A percentile compares a stretch with the other conserved stretches of the same genome.
phyloP scores from a whole-genome alignment of 805 yeast species.

The Soucietia sequanensis region DNA sequence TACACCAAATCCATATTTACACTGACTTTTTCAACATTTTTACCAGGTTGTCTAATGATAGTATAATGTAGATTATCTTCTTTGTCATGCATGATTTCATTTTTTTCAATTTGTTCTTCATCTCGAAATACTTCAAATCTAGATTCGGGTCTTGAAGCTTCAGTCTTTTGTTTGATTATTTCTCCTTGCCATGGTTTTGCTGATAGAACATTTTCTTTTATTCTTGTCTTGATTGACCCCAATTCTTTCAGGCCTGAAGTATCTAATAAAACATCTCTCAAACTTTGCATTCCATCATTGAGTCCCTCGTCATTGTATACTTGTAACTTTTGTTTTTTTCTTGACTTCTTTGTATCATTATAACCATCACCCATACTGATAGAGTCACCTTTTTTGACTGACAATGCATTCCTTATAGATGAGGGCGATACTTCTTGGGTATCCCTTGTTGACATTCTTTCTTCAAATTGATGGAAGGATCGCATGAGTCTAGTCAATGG shows the following conservation, averaged over 20 bases:
- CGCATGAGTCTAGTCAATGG: constrained; percentile 47
- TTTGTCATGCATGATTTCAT: constrained; percentile 10
- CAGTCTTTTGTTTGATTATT: constrained; percentile 42
- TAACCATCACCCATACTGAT: constrained; percentile 2
- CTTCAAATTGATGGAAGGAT: constrained; percentile 43
- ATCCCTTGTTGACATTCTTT: constrained; percentile 28
- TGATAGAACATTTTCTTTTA: constrained; percentile 61
- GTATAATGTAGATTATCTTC: constrained; percentile 43
- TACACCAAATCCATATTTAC: constrained; percentile 60
- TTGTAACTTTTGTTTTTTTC: constrained; percentile 32
- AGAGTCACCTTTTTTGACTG: constrained; percentile 35
- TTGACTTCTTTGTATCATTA: constrained; percentile 8
- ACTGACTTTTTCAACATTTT: constrained; percentile 57
- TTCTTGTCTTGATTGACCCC: constrained; percentile 48
- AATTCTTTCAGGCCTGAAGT: constrained; percentile 42
- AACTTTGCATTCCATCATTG: constrained; percentile 19
- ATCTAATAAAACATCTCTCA: constrained; percentile 12
- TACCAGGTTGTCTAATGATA: constrained; percentile 53
- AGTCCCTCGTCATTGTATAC: constrained; percentile 39
- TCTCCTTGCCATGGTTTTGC: constrained; percentile 68
- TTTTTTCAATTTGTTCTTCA: constrained; percentile 3
- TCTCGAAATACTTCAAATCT: constrained; percentile 15
- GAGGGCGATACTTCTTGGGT: constrained; percentile 5
- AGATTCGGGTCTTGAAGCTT: constrained; percentile 13
- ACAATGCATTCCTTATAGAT: constrained; percentile 18